Percentiles rank a stretch among this genome's conserved stretches.
phyloP scores from a whole-genome alignment of 2,329 filamentous ascomycete genomes.

The Dactylellina parvicollis region DNA sequence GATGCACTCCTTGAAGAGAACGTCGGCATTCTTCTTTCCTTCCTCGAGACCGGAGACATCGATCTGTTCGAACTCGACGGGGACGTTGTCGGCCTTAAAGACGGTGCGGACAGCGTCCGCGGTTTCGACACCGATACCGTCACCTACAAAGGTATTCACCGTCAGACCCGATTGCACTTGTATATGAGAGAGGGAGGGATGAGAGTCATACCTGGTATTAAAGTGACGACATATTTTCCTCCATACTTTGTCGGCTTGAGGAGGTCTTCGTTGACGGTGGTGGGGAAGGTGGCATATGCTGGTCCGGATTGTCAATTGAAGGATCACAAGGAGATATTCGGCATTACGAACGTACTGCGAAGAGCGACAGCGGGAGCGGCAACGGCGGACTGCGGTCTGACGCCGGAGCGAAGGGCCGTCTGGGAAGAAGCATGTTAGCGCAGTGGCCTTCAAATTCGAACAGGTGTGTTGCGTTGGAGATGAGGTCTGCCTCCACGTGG shows the following conservation, averaged over 20 bases:
- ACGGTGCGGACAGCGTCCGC: conserved; percentile 98
- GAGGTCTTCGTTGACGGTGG: conserved; percentile 70
- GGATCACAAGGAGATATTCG: neutral
- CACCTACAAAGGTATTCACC: conserved; percentile 66
- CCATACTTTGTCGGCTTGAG: conserved; percentile 99
- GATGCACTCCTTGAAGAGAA: conserved; percentile 94
- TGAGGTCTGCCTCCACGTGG: conserved; percentile 22
- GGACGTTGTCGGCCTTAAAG: conserved; percentile 99
- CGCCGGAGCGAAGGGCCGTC: conserved; percentile 50
- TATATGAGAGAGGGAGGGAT: neutral
- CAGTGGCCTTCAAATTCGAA: no score
- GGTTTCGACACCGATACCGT: conserved; percentile 97
- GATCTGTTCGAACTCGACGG: conserved; percentile 98
- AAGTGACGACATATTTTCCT: conserved; percentile 98
- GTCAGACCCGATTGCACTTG: conserved; percentile 10
- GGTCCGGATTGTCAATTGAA: conserved; percentile 9
- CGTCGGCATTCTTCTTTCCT: conserved; percentile 86
- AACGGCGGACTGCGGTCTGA: conserved; percentile 38
- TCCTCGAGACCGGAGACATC: conserved; percentile 91
- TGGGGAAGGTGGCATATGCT: conserved; percentile 53
- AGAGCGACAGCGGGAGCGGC: conserved; percentile 41
- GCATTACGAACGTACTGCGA: conserved; percentile 31
- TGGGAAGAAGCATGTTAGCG: conserved; percentile 11
- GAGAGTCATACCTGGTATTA: conserved; percentile 81
- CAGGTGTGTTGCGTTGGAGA: conserved; percentile 17